A percentile compares a stretch with the other conserved stretches of the same genome.
Conservation (phyloP, 306 rosid species). For the Prosopis cineraria region DNA sequence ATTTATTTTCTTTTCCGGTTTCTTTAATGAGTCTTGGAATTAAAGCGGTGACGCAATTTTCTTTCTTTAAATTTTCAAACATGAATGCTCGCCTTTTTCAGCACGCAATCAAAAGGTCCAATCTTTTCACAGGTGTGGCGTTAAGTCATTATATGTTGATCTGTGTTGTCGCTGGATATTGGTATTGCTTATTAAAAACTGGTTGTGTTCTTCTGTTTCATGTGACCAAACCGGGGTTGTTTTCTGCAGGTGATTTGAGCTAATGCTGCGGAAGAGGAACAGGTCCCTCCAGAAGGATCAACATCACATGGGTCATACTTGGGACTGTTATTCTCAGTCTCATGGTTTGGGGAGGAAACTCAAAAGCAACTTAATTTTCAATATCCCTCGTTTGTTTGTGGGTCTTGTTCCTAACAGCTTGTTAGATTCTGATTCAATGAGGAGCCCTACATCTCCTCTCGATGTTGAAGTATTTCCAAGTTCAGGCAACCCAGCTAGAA, state of each 20-base stretch:
- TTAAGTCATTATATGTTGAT: neutral
- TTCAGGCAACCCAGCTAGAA: constrained; percentile 52
- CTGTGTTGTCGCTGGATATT: neutral
- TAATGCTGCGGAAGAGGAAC: constrained; percentile 82
- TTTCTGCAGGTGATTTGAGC: constrained; percentile 49
- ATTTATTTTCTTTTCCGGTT: constrained; percentile 19
- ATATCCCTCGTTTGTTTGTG: constrained; percentile 72
- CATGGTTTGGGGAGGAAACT: constrained; percentile 47
- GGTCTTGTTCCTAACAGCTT: constrained; percentile 68
- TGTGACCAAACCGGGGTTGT: constrained; percentile 1
- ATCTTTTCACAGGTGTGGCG: constrained; percentile 14
- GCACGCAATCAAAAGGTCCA: constrained; percentile 31
- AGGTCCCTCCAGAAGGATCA: constrained; percentile 77
- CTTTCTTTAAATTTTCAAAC: neutral
- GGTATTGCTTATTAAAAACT: neutral
- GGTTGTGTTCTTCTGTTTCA: neutral
- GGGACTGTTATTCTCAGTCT: constrained; percentile 46
- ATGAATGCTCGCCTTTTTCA: neutral
- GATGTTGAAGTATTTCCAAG: constrained; percentile 68
- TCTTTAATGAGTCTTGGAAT: constrained; percentile 19
- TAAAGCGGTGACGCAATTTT: neutral
- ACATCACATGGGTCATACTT: constrained; percentile 56
- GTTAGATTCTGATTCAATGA: constrained; percentile 73
- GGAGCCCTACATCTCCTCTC: constrained; percentile 93
- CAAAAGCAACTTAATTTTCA: constrained; percentile 59